Evolutionary conservation across 2,329 filamentous ascomycete genomes (phyloP).

Genomic region (Botryotinia narcissicola): DNA sequence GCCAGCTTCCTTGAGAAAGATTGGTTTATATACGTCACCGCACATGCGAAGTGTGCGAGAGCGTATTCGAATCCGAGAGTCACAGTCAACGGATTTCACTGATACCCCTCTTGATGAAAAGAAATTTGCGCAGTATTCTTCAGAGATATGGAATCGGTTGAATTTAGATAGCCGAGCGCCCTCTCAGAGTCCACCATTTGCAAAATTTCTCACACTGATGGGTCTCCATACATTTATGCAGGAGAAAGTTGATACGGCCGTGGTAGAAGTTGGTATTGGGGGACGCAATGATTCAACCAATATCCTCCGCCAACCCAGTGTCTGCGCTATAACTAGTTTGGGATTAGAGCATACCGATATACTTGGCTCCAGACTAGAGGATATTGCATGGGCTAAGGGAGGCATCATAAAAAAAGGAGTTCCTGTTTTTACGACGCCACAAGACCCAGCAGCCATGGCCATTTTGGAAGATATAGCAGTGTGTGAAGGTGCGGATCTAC

Average conservation of each 20-base stretch:
- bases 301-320: neutral
- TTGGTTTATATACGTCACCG: neutral
- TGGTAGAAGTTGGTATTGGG: neutral
- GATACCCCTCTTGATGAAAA: neutral
- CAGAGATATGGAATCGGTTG: neutral
- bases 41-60: neutral
- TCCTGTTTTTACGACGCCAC: conserved; percentile 45
- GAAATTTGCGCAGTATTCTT: neutral
- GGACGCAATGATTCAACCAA: neutral
- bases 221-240: neutral
- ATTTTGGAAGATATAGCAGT: neutral
- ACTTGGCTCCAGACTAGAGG: conserved; percentile 71
- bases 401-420: conserved; percentile 74
- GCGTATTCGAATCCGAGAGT: neutral
- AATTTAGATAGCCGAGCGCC: neutral
- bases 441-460: neutral
- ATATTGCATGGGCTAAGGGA: conserved; percentile 89
- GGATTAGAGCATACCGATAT: conserved; percentile 82
- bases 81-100: neutral
- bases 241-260: neutral
- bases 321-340: conserved; percentile 40
- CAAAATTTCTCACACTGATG: neutral
- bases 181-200: neutral
- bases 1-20: neutral
- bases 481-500: neutral